Base-by-base conservation (phyloP, 306 rosid species). In the Herpetospermum pedunculosum region DNA sequence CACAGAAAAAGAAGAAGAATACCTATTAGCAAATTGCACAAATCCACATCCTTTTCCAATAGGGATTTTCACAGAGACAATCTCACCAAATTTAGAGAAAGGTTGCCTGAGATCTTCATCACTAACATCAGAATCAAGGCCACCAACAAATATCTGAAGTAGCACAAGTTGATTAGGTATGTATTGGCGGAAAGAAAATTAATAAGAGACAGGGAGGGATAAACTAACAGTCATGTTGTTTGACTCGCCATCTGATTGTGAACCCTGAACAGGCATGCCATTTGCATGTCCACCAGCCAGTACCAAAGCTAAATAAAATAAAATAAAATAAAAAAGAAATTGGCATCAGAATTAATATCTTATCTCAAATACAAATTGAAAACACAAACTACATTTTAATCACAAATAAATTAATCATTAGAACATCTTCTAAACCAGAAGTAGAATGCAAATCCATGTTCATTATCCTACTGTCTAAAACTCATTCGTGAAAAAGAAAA, bases 21-120 rank as follows among this genome's bases (percentile, higher is more conserved):
- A 94, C 99, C 99, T 94, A 76, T 86, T 86, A 62, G 96, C 96
- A 81, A 89, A 92, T 80, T 94, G 99, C 81, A 94, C 99, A 85
- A 94, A 94, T 57, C 97, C 99, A 76, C 99, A 94, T 34, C 97
- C 99, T 85, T 94, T 94, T 70, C 97, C 97, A 52, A 84, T 80
- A 6, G 99, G 99, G 74, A 94, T 94, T 78, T 94, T 94, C 78
- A 94, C 97, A 25, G 99, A 94, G 77, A 91, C 74, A 83, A 94
- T 88, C 64, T 89, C 99, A 46, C 99, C 99, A 54, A 85, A 94
- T 69, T 89, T 87, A 76, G 87, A 86, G 86, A 94, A 94, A 37
- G 95, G 88, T 64, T 88, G 99, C 83, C 91, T 85, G 47, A 94
- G 99, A 79, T 88, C 97, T 72, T 94, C 97, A 71, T 94, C 99